Evolutionary conservation across 169 alveolate genomes (phyloP).

Genomic region (Eimeria maxima): DNA sequence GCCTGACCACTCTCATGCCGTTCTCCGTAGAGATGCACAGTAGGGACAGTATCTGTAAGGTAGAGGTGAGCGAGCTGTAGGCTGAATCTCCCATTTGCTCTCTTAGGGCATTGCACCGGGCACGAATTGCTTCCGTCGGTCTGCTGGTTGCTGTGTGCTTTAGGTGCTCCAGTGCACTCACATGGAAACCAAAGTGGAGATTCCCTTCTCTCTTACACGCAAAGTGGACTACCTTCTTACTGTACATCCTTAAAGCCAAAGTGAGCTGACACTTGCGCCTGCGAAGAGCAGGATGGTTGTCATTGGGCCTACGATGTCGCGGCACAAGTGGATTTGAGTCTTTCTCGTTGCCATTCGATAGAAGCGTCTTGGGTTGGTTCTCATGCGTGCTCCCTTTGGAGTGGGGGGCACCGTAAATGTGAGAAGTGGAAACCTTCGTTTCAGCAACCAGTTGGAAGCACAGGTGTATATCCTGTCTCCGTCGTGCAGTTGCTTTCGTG

Average conservation of each 20-base stretch:
- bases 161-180: slow-evolving; percentile 80
- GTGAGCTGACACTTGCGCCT: slow-evolving; percentile 47
- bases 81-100: background rate
- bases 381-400: background rate
- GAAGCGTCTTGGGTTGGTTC: background rate
- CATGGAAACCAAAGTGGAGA: slow-evolving; percentile 72
- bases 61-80: slow-evolving; percentile 68
- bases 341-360: background rate
- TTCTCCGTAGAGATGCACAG: slow-evolving; percentile 67
- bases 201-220: slow-evolving; percentile 69
- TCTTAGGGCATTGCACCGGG: background rate
- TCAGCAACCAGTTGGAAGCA: background rate
- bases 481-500: background rate
- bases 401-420: background rate
- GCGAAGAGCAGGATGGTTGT: slow-evolving; percentile 28
- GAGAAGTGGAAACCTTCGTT: background rate
- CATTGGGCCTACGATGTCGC: background rate
- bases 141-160: background rate
- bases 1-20: slow-evolving; percentile 66
- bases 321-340: background rate
- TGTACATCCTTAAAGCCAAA: slow-evolving; percentile 28
- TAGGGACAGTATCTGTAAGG: slow-evolving; percentile 34
- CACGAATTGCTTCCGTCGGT: background rate
- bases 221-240: slow-evolving; percentile 76
- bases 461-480: background rate